Base-by-base conservation (phyloP, 768 basidiomycete species). In the Lactarius indigo region DNA sequence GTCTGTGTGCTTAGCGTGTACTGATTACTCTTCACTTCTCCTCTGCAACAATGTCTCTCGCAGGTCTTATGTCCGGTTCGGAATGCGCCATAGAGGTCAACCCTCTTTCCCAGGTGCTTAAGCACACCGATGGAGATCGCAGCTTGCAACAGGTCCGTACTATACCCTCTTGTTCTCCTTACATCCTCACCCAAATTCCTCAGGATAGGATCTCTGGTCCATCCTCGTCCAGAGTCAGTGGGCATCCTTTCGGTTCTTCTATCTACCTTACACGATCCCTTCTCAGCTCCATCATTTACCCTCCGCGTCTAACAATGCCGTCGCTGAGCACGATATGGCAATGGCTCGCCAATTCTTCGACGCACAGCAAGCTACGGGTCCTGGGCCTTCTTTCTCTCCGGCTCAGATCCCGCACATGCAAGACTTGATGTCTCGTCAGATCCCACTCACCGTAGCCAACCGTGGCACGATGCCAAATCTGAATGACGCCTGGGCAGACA, bases 41-140 rank as follows among this genome's bases (percentile, higher is more conserved):
- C 33, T 20, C 33, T 18, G n/a, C 52, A 59, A 59, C 63, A 67
- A 91, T 91, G 90, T 90, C 90, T 28, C 80, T 92, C 63, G 89
- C 90, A 79, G 83, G 87, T 64, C 80, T 94, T 47, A 85, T 94
- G 68, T 94, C 92, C 65, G 95, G 94, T 64, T 84, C 94, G 54
- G 96, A 98, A 78, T 97, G 95, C 77, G 90, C 89, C 15, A 84
- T 87, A 23, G 81, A 88, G 1, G 82, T 89, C 58, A 98, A 97
- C 74, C 95, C 96, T 2, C 81, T 98, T 30, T 87, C 91, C 2
- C 90, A 93, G 71, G 89, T 98, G 30, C 82, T 95, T 61, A 96
- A 97, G 75, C 91, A 96, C 73, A 86, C 92, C 10, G 92, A 94
- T 65, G 87, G 86, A 1, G 95, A 97, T 78, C 86, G 90, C 63